phyloP scores from a whole-genome alignment of 176 grass and related monocot species.

The Puya raimondii region DNA sequence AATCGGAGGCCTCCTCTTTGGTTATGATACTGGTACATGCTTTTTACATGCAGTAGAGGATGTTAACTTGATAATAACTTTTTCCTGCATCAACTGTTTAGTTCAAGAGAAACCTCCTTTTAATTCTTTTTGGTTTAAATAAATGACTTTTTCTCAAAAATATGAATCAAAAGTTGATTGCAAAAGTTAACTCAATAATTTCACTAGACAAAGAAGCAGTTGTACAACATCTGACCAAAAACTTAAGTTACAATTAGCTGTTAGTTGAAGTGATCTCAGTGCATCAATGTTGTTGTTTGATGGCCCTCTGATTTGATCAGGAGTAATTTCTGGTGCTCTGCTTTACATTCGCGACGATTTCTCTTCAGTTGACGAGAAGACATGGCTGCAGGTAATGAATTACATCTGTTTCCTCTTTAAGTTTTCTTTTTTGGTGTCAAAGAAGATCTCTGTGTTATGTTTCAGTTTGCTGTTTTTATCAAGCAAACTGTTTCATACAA shows the following conservation, averaged over 20 bases:
- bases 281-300: not conserved
- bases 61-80: not conserved
- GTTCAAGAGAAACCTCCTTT: not conserved
- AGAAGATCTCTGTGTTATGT: not conserved
- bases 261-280: not conserved
- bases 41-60: not conserved
- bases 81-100: not conserved
- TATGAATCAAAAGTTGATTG: not conserved
- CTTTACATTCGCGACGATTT: slow-evolving; percentile 91
- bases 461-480: not conserved
- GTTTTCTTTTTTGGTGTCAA: not conserved
- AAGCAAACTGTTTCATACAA: not conserved
- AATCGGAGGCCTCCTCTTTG: slow-evolving; percentile 85
- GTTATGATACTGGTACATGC: slow-evolving; percentile 65
- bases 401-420: not conserved
- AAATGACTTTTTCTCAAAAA: too few relatives aligned
- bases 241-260: not conserved
- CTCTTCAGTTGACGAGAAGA: slow-evolving; percentile 59
- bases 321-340: slow-evolving; percentile 75
- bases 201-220: not conserved
- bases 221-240: not conserved
- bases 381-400: slow-evolving; percentile 54
- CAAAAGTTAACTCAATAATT: not conserved
- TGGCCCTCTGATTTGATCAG: slow-evolving; percentile 15
- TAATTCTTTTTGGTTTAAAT: not conserved